A percentile compares a stretch with the other conserved stretches of the same genome.
Evolutionary conservation across 208 protist genomes (phyloP).

Genomic region (Crithidia acanthocephali): DNA sequence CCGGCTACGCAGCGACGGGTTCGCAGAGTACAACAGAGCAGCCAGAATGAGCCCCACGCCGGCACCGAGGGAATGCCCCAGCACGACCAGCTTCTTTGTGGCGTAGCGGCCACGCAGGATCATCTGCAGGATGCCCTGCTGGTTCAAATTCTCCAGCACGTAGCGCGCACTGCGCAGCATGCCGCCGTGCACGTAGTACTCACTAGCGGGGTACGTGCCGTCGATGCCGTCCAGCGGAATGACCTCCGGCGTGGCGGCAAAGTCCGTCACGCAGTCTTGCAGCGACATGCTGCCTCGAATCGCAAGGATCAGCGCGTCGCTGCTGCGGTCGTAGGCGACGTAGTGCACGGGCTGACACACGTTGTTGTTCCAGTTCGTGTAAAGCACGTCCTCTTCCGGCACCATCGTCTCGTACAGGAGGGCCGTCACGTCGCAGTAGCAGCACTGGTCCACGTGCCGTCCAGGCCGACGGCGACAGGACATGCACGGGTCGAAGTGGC

Average conservation of each 20-base stretch:
- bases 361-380: slow-evolving; percentile 73
- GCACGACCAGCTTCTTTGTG: slow-evolving; percentile 53
- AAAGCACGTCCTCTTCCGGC: slow-evolving; percentile 66
- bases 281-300: slow-evolving; percentile 91
- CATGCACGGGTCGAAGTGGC: slow-evolving; percentile 73
- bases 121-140: slow-evolving; percentile 63
- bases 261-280: slow-evolving; percentile 83
- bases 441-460: slow-evolving; percentile 51
- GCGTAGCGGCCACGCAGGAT: slow-evolving; percentile 49
- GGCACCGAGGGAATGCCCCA: slow-evolving; percentile 90
- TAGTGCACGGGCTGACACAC: slow-evolving; percentile 83
- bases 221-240: slow-evolving; percentile 41
- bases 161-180: slow-evolving; percentile 72
- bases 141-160: slow-evolving; percentile 55
- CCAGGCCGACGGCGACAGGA: slow-evolving; percentile 54
- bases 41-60: slow-evolving; percentile 78
- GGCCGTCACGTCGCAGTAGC: slow-evolving; percentile 72
- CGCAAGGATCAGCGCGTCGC: slow-evolving; percentile 68
- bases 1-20: slow-evolving; percentile 50
- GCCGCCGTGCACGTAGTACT: slow-evolving; percentile 85
- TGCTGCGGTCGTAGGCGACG: slow-evolving; percentile 63
- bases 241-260: slow-evolving; percentile 53
- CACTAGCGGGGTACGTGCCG: slow-evolving; percentile 22
- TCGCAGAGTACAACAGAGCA: slow-evolving; percentile 59
- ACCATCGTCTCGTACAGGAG: slow-evolving; percentile 58